Evolutionary conservation across 2,329 filamentous ascomycete genomes (phyloP).

Genomic region (Fusarium sarcochroum): DNA sequence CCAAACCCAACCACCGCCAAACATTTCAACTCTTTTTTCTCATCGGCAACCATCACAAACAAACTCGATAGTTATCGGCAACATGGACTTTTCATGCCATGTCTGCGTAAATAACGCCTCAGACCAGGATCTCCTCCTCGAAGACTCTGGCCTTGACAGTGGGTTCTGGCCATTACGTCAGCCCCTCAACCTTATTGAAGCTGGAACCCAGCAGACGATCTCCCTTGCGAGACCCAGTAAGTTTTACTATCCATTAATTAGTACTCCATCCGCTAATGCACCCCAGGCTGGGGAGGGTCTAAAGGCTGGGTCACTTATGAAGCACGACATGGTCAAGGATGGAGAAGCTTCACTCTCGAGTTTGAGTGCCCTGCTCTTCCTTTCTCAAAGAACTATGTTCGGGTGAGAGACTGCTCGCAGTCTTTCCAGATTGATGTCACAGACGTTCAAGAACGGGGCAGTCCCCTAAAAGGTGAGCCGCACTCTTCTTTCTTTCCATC

Average conservation of each 20-base stretch:
- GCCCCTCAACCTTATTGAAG: constrained; percentile 31
- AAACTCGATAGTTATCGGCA: accelerated
- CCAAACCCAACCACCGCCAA: not conserved
- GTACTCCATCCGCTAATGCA: not conserved
- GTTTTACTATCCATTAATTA: not conserved
- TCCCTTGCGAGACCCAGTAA: constrained; percentile 26
- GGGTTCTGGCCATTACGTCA: constrained; percentile 33
- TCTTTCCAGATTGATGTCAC: constrained; percentile 24
- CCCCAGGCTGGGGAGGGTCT: constrained; percentile 21
- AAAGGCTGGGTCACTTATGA: constrained; percentile 32
- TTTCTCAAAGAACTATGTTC: constrained; percentile 19
- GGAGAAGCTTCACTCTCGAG: constrained; percentile 31
- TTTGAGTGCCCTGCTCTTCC: constrained; percentile 33
- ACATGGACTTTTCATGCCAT: constrained; percentile 34
- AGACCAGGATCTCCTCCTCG: constrained; percentile 28
- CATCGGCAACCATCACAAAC: accelerated
- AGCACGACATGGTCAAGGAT: constrained; percentile 15
- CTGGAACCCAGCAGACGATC: constrained; percentile 23
- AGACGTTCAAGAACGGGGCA: constrained; percentile 22
- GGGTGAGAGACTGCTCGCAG: constrained; percentile 13
- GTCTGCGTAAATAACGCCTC: constrained; percentile 23
- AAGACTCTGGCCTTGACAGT: constrained; percentile 27
- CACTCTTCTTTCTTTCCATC: accelerated
- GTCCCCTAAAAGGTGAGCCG: constrained; percentile 18
- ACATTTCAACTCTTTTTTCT: not conserved